These are phyloP conservation scores for Beauveria scarabaeidicola DNA, from an alignment of 2,329 filamentous ascomycete genomes.

Conservation along the genomic window DNA sequence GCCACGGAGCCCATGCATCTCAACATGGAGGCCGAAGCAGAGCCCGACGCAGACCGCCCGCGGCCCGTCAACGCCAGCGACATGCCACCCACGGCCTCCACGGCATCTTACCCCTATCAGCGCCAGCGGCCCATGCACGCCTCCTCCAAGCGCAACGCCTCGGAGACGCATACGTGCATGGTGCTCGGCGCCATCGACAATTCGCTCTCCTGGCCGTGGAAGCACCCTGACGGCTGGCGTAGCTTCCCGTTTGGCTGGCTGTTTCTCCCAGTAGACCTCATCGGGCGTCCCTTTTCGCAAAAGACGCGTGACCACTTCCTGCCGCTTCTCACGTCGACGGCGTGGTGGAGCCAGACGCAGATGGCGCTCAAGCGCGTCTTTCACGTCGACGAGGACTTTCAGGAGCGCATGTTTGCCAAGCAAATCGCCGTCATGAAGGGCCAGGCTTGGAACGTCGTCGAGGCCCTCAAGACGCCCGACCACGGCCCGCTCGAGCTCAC, in stretches of 20 bases:
- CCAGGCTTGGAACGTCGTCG: conserved; percentile 98
- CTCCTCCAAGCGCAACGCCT: conserved; percentile 42
- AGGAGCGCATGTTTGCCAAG: conserved; percentile 97
- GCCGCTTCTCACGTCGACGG: conserved; percentile 86
- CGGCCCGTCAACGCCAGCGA: conserved; percentile 51
- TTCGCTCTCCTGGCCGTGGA: conserved; percentile 97
- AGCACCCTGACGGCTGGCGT: conserved; percentile 87
- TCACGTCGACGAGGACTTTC: conserved; percentile 87
- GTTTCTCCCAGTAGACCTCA: conserved; percentile 91
- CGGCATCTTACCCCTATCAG: conserved; percentile 58
- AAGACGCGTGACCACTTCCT: conserved; percentile 91
- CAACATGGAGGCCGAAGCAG: conserved; percentile 45
- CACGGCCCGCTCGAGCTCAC: conserved; percentile 93
- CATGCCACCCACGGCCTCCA: conserved; percentile 30
- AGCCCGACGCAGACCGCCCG: conserved; percentile 42
- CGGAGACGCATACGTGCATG: conserved; percentile 49
- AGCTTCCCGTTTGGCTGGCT: conserved; percentile 98
- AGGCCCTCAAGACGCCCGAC: conserved; percentile 86
- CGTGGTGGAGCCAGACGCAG: conserved; percentile 96
- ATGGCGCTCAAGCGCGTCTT: conserved; percentile 79
- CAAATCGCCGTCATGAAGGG: conserved; percentile 99
- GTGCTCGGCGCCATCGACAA: conserved; percentile 93
- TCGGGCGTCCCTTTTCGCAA: conserved; percentile 91
- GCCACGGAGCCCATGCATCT: conserved; percentile 69
- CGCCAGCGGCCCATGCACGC: conserved; percentile 80